Evolutionary conservation across 2,329 filamentous ascomycete species (phyloP), one percentile per base, ranked within the genome.

Genomic region (Alternaria consortialis): DNA sequence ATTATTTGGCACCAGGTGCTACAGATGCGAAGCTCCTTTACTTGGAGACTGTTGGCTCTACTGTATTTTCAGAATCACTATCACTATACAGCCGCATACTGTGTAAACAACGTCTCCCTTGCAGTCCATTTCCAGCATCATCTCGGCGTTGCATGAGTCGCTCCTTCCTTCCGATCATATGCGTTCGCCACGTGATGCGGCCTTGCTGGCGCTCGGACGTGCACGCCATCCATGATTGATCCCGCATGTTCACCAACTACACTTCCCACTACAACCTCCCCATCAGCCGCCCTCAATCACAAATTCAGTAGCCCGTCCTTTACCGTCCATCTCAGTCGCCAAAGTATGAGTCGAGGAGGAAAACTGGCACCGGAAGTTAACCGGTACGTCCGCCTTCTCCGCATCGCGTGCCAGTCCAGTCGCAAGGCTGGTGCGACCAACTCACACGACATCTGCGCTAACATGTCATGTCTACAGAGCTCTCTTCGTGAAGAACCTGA

Each of bases 401-500:
- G 60, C 62, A 55, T 58, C 58, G 57, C 65, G 62, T 65, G 52
- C 62, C 55, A 58, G 43, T 54, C 58, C 55, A 58, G 43, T 54
- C 58, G 60, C 60, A 62, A 58, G 63, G 62, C 63, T 62, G 63
- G 65, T 61, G 62, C 69, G 40, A 55, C 66, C 67, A 62, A 60
- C 62, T 66, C 67, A 68, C 72, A 57, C 58, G 58, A 70, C 69
- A 73, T 68, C 65, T 73, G 63, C 67, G 73, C 75, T 78, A 74
- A 78, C 72, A 53, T 62, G 50, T 58, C 52, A 43, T 44, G 43
- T 56, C 20, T 62, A 48, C 66, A 97, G 94, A 90, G 94, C 95
- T 90, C 92, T 99, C 86, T 98, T 98, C 88, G 94, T 98, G 78
- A 98, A 98, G 92, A 98, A 99, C 88, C 88, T 98, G 85, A 97